phyloP scores from a whole-genome alignment of 106 monocot genomes.

The Allium cepa region DNA sequence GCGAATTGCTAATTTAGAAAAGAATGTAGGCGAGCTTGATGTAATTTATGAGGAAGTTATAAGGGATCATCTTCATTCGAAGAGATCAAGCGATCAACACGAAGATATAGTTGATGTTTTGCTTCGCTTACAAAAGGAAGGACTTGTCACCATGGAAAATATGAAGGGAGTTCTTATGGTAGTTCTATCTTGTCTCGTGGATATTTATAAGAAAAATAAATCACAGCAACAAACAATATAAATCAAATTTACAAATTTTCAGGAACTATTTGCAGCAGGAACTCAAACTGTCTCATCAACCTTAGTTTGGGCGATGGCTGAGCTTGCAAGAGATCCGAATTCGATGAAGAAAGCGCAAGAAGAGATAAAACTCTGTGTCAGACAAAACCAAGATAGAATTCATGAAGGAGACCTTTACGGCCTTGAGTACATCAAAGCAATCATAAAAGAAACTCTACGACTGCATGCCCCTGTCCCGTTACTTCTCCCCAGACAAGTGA shows the following conservation, averaged over 20 bases:
- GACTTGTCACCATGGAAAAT: constrained; percentile 12
- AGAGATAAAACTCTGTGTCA: constrained; percentile 8
- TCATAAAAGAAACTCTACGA: constrained; percentile 5
- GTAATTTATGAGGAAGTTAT: constrained; percentile 19
- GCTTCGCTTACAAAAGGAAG: constrained; percentile 9
- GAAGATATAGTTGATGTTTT: constrained; percentile 34
- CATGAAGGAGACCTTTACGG: constrained; percentile 1
- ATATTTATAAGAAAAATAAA: no score
- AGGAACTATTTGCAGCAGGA: constrained; percentile 25
- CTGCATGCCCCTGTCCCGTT: constrained; percentile 2
- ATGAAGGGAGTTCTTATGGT: constrained; percentile 25
- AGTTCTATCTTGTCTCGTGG: neutral
- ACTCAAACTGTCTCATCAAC: constrained; percentile 11
- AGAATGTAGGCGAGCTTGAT: constrained; percentile 5
- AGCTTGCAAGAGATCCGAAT: constrained; percentile 22
- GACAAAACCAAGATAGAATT: neutral
- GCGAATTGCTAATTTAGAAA: neutral
- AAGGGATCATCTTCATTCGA: constrained; percentile 5
- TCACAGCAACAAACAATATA: no score
- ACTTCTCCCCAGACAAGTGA: neutral
- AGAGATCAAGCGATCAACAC: neutral
- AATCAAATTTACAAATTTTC: neutral
- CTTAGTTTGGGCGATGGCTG: constrained; percentile 27
- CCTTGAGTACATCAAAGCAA: constrained; percentile 1
- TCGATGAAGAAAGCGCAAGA: constrained; percentile 19